Evolutionary conservation across 495 filamentous ascomycete species (phyloP).

Genomic region (Chaetomium tenue): DNA sequence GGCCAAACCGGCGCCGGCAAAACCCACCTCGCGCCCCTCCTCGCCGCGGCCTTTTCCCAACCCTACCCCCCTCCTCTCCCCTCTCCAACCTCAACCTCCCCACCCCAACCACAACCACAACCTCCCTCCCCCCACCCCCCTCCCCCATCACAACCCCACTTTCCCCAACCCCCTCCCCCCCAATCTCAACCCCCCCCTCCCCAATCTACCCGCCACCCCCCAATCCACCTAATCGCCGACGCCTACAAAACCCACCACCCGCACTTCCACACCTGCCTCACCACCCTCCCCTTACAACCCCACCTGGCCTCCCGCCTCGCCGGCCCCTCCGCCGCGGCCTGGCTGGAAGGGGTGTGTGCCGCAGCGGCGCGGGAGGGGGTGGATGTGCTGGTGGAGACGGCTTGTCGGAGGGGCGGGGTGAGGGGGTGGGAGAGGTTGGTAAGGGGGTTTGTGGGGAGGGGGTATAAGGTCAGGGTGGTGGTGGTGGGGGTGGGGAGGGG

Average conservation of each 20-base stretch:
- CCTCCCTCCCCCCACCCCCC: too few relatives aligned
- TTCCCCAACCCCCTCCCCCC: background rate
- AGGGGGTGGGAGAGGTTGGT: constrained; percentile 30
- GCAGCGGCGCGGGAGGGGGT: constrained; percentile 20
- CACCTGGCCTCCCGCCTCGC: constrained; percentile 34
- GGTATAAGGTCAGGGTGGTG: constrained; percentile 28
- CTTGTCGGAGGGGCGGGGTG: constrained; percentile 36
- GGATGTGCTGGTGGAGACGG: constrained; percentile 39
- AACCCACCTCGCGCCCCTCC: constrained; percentile 36
- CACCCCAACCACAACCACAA: too few relatives aligned
- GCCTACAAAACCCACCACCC: constrained; percentile 49
- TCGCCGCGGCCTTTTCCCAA: constrained; percentile 20
- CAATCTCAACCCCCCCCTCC: background rate
- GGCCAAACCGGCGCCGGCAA: constrained; percentile 49
- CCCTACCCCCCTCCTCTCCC: too few relatives aligned
- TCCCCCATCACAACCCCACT: too few relatives aligned
- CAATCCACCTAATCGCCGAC: constrained; percentile 43
- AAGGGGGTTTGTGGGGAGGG: constrained; percentile 16
- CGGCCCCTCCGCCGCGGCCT: constrained; percentile 32
- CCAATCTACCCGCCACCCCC: background rate
- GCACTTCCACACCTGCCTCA: constrained; percentile 26
- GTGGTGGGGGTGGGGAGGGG: constrained; percentile 37
- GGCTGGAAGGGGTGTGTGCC: constrained; percentile 37
- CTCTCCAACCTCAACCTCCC: too few relatives aligned
- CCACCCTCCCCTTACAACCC: constrained; percentile 12